A percentile compares a stretch with the other conserved stretches of the same genome.
Evolutionary conservation across 768 basidiomycete species (phyloP).

Genomic region (Nevesoporus exiguus): DNA sequence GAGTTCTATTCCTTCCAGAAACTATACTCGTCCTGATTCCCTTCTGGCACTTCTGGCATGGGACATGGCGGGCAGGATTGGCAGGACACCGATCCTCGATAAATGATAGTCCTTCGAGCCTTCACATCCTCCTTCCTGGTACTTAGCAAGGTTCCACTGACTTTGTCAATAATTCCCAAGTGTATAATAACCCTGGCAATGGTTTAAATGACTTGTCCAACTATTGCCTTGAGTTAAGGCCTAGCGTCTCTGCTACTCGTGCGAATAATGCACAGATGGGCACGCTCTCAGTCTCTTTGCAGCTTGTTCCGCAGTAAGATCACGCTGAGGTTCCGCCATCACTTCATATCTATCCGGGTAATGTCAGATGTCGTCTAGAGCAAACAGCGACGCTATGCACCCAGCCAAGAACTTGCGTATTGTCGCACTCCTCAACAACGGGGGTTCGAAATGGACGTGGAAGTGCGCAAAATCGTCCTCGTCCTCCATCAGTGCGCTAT

Average conservation of each 20-base stretch:
- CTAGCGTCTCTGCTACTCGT: not conserved
- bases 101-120: no score
- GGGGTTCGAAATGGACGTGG: slow-evolving; percentile 86
- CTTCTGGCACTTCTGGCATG: no score
- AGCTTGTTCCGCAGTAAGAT: slow-evolving; percentile 87
- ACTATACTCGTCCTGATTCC: no score
- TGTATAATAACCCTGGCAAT: no score
- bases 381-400: slow-evolving; percentile 37
- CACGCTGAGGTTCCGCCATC: slow-evolving; percentile 87
- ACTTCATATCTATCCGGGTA: slow-evolving; percentile 65
- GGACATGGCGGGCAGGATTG: no score
- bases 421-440: slow-evolving; percentile 74
- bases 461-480: slow-evolving; percentile 66
- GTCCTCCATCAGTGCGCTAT: slow-evolving; percentile 32
- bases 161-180: no score
- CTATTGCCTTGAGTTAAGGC: no score
- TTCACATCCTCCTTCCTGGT: no score
- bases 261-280: slow-evolving; percentile 57
- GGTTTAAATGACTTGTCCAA: no score
- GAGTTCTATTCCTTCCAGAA: no score
- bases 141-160: no score
- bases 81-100: no score
- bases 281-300: slow-evolving; percentile 58
- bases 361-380: not conserved
- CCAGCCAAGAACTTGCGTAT: slow-evolving; percentile 90